Conservation (phyloP, 1,284 basidiomycete species). For the Cutaneotrichosporon dermatis region DNA sequence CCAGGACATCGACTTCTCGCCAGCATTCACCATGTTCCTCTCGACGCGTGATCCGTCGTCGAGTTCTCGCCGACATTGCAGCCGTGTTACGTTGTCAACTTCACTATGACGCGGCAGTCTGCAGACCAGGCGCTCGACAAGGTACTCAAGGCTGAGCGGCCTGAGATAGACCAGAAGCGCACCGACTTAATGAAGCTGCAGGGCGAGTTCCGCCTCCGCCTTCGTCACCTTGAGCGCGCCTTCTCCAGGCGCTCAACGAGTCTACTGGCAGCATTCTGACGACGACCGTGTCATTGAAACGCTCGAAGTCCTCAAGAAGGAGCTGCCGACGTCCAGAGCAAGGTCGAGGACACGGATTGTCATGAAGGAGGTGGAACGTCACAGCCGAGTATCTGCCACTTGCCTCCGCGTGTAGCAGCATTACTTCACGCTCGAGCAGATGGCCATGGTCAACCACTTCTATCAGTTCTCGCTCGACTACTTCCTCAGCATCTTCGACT, state of each 20-base stretch:
- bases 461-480: constrained; percentile 97
- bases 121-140: constrained; percentile 97
- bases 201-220: constrained; percentile 91
- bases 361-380: constrained; percentile 96
- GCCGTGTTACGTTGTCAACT: constrained; percentile 99
- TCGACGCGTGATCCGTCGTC: constrained; percentile 92
- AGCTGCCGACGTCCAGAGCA: constrained; percentile 94
- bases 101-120: constrained; percentile 99
- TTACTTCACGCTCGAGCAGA: constrained; percentile 97
- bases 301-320: constrained; percentile 91
- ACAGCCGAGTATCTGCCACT: constrained; percentile 91
- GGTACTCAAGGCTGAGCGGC: constrained; percentile 92
- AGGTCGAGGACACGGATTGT: constrained; percentile 98
- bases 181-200: constrained; percentile 99
- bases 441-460: constrained; percentile 92
- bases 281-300: constrained; percentile 99
- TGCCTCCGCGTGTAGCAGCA: constrained; percentile 91
- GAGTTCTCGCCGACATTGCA: constrained; percentile 99
- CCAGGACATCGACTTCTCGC: constrained; percentile 99
- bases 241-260: constrained; percentile 94
- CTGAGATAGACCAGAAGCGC: constrained; percentile 92
- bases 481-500: constrained; percentile 98
- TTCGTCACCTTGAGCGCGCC: constrained; percentile 90
- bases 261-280: constrained; percentile 96
- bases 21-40: constrained; percentile 98